Evolutionary conservation across 169 alveolate species (phyloP), one percentile per base, ranked within the genome.

Genomic region (Babesia sp.): DNA sequence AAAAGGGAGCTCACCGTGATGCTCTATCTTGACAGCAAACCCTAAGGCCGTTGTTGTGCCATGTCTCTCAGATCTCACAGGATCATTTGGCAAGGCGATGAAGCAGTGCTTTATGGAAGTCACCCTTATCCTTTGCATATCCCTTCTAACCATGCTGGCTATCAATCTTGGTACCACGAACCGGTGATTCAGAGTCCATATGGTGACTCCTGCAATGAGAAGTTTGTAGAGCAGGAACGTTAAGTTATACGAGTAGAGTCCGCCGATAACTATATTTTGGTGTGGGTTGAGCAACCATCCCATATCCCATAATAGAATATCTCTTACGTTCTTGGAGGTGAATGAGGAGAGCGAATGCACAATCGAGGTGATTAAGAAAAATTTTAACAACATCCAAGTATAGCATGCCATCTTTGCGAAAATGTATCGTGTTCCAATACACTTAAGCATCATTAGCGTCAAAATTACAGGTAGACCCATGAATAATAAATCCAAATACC

Each of bases 41-140:
- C 73, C 64, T 12, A 9, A 22, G 39, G 50, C 71, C 50, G 11
- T 36, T 31, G 34, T 36, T 0, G 64, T 22, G 39, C 59, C 82
- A n/a, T 29, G 48, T 29, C n/a, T 29, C 11, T 58, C 83, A 28
- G 55, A 33, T 22, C 1, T 53, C 29, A 37, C 24, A 16, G 78
- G 29, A 18, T 69, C 56, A 29, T 63, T 71, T 18, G 89, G 89
- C 39, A 73, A 54, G 14, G 57, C 72, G 41, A 81, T 55, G 34
- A 3, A 12, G 31, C 54, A 48, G 9, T 42, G 54, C 26, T 81
- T 69, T n/a, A 56, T 48, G 45, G 39, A 63, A 11, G 60, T 42
- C n/a, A 66, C 75, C 31, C 26, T 46, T n/a, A 61, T 26, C 16
- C 71, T 53, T 20, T 14, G 29, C 12, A 41, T 60, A 56, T 44